Evolutionary conservation across 805 yeast species (phyloP), one percentile per base, ranked within the genome.

Genomic region (Suhomyces faveliae): DNA sequence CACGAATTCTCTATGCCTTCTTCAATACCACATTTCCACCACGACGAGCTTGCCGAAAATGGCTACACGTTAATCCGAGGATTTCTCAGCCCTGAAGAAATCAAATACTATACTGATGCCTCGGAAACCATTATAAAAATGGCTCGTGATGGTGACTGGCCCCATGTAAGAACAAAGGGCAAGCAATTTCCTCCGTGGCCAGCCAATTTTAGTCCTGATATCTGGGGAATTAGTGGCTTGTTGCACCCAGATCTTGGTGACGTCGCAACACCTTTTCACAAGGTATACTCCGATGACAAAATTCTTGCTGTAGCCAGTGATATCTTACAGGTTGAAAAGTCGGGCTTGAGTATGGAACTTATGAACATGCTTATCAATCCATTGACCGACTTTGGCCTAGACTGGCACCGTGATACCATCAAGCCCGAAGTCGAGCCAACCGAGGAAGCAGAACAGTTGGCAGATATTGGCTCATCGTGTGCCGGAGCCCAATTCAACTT

Each of bases 121-220:
- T 62, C 80, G 3, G 64, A 70, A 38, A 50, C 54, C 11, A 61
- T 74, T 25, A 71, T 76, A 13, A 61, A 69, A 35, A 53, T 63
- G 24, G 79, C 80, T 13, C 60, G 82, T 39, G 67, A 60, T 3
- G 82, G 82, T 3, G 62, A 71, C 15, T 77, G 81, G 81, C 64
- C 73, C 12, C 64, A 70, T 42, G 79, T 77, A 12, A 66, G 82
- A 51, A 74, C 80, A 3, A 59, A 73, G 40, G 81, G 80, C 5
- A 77, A 77, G 51, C 82, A 77, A 54, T 77, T 77, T 53, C 82
- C 82, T 6, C 82, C 82, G n/a, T 77, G 82, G 82, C 80, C 80
- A 13, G 64, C 63, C 45, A 72, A 74, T 47, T 73, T 68, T 53
- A 68, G 70, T 46, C 80, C 80, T 3, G 81, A 77, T 50, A 77